Evolutionary conservation across 257 asterid genomes (phyloP).

Genomic region (Capsicum chinense): DNA sequence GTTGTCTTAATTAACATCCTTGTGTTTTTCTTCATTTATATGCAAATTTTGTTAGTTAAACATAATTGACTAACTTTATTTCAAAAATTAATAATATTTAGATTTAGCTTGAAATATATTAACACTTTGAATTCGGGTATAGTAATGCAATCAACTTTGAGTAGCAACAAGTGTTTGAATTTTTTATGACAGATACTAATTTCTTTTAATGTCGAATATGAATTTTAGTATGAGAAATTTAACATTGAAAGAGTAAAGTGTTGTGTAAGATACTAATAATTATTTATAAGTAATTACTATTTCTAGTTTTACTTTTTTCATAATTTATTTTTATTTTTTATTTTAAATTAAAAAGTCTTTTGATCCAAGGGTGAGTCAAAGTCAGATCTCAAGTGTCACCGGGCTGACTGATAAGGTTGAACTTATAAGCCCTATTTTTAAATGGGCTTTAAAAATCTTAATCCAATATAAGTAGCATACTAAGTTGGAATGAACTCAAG

Average conservation of each 20-base stretch:
- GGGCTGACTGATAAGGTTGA: too few species aligned
- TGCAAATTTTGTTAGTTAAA: background rate
- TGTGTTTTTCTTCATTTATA: background rate
- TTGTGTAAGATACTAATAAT: background rate
- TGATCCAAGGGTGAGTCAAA: too few species aligned
- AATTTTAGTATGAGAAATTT: background rate
- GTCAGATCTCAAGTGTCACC: too few species aligned
- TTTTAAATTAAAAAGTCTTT: too few species aligned
- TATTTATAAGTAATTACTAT: background rate
- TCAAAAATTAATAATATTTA: too few species aligned
- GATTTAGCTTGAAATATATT: background rate
- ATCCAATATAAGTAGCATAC: too few species aligned
- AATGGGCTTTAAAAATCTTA: too few species aligned
- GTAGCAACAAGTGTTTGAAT: background rate
- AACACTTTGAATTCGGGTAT: background rate
- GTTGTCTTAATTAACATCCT: background rate
- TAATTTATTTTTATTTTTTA: too few species aligned
- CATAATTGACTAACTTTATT: background rate
- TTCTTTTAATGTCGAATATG: too few species aligned
- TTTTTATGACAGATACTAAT: background rate
- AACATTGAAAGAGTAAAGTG: background rate
- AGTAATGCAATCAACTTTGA: too few species aligned
- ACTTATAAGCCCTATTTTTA: too few species aligned
- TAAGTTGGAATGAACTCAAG: too few species aligned
- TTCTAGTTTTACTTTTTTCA: background rate